A percentile compares a stretch with the other conserved stretches of the same genome.
Evolutionary conservation across 2,329 filamentous ascomycete genomes (phyloP).

Genomic region (Teratosphaeria destructans): DNA sequence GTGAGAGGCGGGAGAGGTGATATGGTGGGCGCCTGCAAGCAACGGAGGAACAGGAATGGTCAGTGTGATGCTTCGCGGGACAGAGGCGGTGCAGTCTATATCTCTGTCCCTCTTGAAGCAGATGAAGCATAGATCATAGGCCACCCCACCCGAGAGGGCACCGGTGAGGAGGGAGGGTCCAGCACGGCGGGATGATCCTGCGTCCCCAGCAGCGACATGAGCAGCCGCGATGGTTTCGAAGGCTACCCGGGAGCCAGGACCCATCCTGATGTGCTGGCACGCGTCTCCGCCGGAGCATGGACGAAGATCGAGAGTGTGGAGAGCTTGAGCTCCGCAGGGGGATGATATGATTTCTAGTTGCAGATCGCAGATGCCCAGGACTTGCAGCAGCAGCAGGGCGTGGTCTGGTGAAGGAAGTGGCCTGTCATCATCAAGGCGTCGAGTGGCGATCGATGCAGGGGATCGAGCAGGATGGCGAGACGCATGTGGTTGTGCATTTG

Average conservation of each 20-base stretch:
- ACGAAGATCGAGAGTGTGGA: constrained; percentile 22
- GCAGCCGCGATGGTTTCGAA: constrained; percentile 17
- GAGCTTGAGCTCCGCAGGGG: constrained; percentile 21
- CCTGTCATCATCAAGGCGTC: constrained; percentile 7
- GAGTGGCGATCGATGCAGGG: constrained; percentile 9
- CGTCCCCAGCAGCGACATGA: constrained; percentile 9
- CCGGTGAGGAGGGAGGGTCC: constrained; percentile 14
- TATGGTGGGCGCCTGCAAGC: constrained; percentile 6
- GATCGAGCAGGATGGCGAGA: not conserved
- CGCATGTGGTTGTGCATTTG: constrained; percentile 18
- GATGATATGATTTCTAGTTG: constrained; percentile 18
- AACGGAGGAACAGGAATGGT: constrained; percentile 3
- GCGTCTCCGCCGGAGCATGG: constrained; percentile 66
- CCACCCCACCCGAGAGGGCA: constrained; percentile 17
- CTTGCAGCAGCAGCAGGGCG: constrained; percentile 6
- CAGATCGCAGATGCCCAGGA: constrained; percentile 21
- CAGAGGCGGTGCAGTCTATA: constrained; percentile 6
- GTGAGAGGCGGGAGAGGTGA: constrained; percentile 4
- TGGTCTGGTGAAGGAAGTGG: constrained; percentile 7
- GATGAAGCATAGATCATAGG: constrained; percentile 8
- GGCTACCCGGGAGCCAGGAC: constrained; percentile 26
- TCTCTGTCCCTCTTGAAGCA: not conserved
- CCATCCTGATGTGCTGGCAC: constrained; percentile 79
- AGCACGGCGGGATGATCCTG: constrained; percentile 5
- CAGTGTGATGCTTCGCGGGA: not conserved